phyloP scores from a whole-genome alignment of 1,284 basidiomycete species.

The Malassezia sp. region DNA sequence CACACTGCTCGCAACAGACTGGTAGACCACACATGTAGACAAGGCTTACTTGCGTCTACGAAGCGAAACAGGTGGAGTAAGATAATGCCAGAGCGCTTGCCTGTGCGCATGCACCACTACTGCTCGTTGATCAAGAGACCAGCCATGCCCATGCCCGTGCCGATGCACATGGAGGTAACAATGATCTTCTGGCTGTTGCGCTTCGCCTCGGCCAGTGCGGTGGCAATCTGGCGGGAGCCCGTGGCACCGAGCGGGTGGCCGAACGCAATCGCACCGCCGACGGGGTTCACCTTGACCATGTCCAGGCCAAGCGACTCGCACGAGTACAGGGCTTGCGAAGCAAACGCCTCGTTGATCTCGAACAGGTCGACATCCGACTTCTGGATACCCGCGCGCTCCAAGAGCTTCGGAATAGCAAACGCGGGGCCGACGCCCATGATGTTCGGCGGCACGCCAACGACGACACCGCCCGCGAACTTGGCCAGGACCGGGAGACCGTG shows the following conservation, averaged over 20 bases:
- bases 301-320: conserved; percentile 52
- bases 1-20: no score
- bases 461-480: conserved; percentile 71
- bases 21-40: no score
- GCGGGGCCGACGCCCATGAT: conserved; percentile 47
- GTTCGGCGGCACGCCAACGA: conserved; percentile 54
- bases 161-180: conserved; percentile 75
- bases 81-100: no score
- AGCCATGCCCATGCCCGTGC: conserved; percentile 73
- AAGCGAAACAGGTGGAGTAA: no score
- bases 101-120: no score
- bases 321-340: conserved; percentile 51
- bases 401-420: conserved; percentile 40
- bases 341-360: conserved; percentile 48
- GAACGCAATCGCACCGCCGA: conserved; percentile 50
- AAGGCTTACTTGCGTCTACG: no score
- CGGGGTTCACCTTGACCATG: conserved; percentile 50
- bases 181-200: conserved; percentile 54
- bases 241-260: conserved; percentile 53
- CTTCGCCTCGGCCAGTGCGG: conserved; percentile 66
- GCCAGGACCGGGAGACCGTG: conserved; percentile 81
- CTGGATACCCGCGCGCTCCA: conserved; percentile 34
- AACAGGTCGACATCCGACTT: conserved; percentile 41
- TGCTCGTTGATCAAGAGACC: conserved; percentile 67
- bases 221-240: conserved; percentile 71